These are phyloP conservation scores for Fusarium camptoceras DNA, from an alignment of 2,329 filamentous ascomycete species.

Conservation along the genomic window DNA sequence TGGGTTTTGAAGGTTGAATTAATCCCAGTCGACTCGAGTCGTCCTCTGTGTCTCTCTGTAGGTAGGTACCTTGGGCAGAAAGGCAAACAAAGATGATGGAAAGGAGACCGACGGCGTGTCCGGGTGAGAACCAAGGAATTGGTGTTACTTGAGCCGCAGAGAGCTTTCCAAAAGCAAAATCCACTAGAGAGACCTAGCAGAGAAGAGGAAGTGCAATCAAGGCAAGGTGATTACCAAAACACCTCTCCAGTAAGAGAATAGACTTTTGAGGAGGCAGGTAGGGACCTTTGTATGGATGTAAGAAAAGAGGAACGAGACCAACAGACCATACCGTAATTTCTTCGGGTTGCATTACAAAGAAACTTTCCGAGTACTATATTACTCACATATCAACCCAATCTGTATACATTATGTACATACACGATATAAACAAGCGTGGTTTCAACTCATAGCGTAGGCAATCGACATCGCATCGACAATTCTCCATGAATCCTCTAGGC, in stretches of 20 bases:
- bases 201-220: conserved; percentile 12
- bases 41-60: conserved; percentile 17
- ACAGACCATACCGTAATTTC: neutral
- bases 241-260: neutral
- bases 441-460: neutral
- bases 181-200: neutral
- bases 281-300: neutral
- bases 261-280: conserved; percentile 3
- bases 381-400: conserved; percentile 15
- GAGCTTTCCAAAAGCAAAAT: conserved; percentile 29
- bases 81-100: conserved; percentile 5
- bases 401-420: conserved; percentile 28
- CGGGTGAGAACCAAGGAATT: conserved; percentile 3
- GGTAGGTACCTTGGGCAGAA: conserved; percentile 10
- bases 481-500: conserved; percentile 16
- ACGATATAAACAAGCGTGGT: conserved; percentile 15
- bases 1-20: conserved; percentile 25
- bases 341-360: neutral
- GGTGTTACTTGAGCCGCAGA: conserved; percentile 26
- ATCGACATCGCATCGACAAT: conserved; percentile 16
- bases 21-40: conserved; percentile 14
- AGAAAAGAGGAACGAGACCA: conserved; percentile 10
- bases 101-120: conserved; percentile 26
- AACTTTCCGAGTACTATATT: conserved; percentile 15
- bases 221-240: conserved; percentile 1